Percentiles rank a stretch among this genome's conserved stretches.
Evolutionary conservation across 1,284 basidiomycete species (phyloP).

Genomic region (Irpex lacteus): DNA sequence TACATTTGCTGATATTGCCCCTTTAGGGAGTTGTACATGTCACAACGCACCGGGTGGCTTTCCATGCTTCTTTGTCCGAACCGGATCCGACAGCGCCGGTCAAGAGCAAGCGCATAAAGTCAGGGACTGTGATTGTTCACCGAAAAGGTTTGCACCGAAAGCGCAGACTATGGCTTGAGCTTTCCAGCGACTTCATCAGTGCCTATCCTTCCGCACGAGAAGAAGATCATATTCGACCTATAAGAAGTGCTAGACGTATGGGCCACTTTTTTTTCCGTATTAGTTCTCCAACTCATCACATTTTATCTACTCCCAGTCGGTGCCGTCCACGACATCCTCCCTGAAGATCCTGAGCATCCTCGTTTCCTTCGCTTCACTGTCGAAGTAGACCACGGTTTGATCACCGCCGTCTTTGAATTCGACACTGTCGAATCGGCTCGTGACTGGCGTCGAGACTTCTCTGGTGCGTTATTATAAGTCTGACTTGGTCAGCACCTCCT

Average conservation of each 20-base stretch:
- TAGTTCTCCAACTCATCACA: no score
- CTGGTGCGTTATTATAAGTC: slow-evolving; percentile 29
- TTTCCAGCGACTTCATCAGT: slow-evolving; percentile 61
- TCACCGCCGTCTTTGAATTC: slow-evolving; percentile 40
- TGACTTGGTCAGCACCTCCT: background rate
- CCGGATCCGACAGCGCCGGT: slow-evolving; percentile 34
- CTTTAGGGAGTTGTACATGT: slow-evolving; percentile 59
- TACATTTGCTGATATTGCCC: slow-evolving; percentile 1
- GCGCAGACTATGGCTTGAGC: slow-evolving; percentile 63
- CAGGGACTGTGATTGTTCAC: slow-evolving; percentile 53
- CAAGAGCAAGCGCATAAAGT: slow-evolving; percentile 40
- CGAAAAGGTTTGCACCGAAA: slow-evolving; percentile 41
- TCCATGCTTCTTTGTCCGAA: slow-evolving; percentile 62
- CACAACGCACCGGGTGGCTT: slow-evolving; percentile 62
- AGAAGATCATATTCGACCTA: slow-evolving; percentile 50
- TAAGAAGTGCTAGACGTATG: slow-evolving; percentile 54
- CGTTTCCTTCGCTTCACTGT: slow-evolving; percentile 40
- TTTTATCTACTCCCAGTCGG: slow-evolving; percentile 43
- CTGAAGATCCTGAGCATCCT: slow-evolving; percentile 43
- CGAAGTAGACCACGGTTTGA: slow-evolving; percentile 23
- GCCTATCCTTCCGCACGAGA: slow-evolving; percentile 55
- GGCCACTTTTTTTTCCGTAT: no score
- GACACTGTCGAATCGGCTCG: slow-evolving; percentile 59
- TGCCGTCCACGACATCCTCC: slow-evolving; percentile 38
- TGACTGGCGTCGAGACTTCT: slow-evolving; percentile 59